Evolutionary conservation across 164 flowering plant species (phyloP).

Genomic region (Dillenia turbinata): DNA sequence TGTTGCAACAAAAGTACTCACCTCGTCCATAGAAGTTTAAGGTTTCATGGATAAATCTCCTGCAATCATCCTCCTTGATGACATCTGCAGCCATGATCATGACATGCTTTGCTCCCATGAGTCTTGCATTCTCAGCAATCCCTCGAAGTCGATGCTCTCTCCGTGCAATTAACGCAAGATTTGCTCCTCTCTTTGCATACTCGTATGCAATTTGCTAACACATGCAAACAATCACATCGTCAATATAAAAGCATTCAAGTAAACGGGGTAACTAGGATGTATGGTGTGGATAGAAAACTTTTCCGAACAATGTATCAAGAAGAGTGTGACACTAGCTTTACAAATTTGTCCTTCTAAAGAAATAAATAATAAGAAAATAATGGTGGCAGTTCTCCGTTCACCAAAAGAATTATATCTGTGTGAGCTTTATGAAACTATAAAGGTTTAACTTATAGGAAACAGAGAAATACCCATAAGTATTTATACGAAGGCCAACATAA

Average conservation of each 20-base stretch:
- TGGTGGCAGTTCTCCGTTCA: too few species aligned
- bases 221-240: not conserved
- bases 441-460: too few species aligned
- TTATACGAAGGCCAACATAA: too few species aligned
- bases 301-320: too few species aligned
- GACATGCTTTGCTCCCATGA: constrained; percentile 68
- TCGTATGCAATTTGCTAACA: constrained; percentile 88
- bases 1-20: constrained; percentile 12
- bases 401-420: too few species aligned
- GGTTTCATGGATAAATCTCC: constrained; percentile 66
- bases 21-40: constrained; percentile 61
- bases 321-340: too few species aligned
- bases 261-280: too few species aligned
- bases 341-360: too few species aligned
- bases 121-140: constrained; percentile 62
- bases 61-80: constrained; percentile 84
- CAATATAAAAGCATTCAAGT: not conserved
- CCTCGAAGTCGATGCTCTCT: constrained; percentile 61
- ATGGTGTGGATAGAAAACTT: too few species aligned
- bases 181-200: constrained; percentile 76
- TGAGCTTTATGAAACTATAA: too few species aligned
- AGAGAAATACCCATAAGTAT: too few species aligned
- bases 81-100: constrained; percentile 86
- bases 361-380: too few species aligned
- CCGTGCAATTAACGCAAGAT: constrained; percentile 73